Evolutionary conservation across 495 filamentous ascomycete species (phyloP).

Genomic region (Annulohypoxylon moriforme): DNA sequence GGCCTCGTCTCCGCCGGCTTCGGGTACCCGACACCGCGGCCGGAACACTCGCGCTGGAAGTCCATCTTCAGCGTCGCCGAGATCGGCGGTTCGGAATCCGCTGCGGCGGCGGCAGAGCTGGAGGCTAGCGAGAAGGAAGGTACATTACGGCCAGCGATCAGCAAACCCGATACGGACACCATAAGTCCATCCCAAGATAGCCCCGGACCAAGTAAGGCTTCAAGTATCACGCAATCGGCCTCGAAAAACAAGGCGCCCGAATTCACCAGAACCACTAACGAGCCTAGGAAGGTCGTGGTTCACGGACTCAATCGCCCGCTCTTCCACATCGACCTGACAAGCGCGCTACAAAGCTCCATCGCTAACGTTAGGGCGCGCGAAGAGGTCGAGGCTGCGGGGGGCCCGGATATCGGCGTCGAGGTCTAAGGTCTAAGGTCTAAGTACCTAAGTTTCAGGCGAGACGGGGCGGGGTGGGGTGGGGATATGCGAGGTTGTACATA

Average conservation of each 20-base stretch:
- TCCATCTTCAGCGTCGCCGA: slow-evolving; percentile 97
- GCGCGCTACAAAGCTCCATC: slow-evolving; percentile 89
- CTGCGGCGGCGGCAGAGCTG: slow-evolving; percentile 66
- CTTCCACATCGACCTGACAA: slow-evolving; percentile 95
- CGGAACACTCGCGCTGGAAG: slow-evolving; percentile 80
- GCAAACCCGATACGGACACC: slow-evolving; percentile 29
- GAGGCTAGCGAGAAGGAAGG: slow-evolving; percentile 70
- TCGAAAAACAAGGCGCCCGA: slow-evolving; percentile 37
- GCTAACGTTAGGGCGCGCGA: slow-evolving; percentile 72
- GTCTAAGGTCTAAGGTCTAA: too few species aligned
- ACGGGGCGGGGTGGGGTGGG: too few species aligned
- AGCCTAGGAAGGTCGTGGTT: slow-evolving; percentile 66
- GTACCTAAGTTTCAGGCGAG: too few species aligned
- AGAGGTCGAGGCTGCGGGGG: slow-evolving; percentile 44
- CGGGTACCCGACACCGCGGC: slow-evolving; percentile 77
- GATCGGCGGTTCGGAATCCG: slow-evolving; percentile 76
- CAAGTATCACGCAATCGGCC: slow-evolving; percentile 41
- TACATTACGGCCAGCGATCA: slow-evolving; percentile 48
- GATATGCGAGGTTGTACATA: not conserved
- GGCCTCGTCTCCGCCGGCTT: slow-evolving; percentile 93
- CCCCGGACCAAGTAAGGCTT: slow-evolving; percentile 45
- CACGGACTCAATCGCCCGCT: slow-evolving; percentile 88
- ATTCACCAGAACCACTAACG: slow-evolving; percentile 3
- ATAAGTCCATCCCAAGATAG: slow-evolving; percentile 39
- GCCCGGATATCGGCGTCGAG: slow-evolving; percentile 33